Percentiles rank a stretch among this genome's conserved stretches.
phyloP scores from a whole-genome alignment of 129 eudicot genomes.

The Glebionis coronaria region DNA sequence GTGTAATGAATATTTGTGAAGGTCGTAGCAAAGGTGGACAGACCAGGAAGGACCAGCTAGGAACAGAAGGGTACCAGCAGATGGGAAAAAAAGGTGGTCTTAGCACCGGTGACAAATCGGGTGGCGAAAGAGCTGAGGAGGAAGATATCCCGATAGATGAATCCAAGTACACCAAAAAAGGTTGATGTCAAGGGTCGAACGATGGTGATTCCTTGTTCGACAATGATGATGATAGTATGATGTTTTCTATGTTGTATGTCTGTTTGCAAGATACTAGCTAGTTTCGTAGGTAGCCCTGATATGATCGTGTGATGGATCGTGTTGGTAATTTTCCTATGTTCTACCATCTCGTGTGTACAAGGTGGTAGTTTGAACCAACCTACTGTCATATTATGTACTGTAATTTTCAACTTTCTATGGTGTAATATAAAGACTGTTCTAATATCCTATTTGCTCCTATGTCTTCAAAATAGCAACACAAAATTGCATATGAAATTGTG shows the following conservation, averaged over 20 bases:
- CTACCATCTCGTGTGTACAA: no score
- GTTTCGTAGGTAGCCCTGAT: no score
- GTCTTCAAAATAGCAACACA: not conserved
- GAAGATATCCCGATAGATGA: slow-evolving; percentile 31
- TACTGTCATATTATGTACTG: not conserved
- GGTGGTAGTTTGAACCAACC: not conserved
- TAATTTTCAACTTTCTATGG: no score
- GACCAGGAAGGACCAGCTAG: slow-evolving; percentile 41
- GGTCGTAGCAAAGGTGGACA: slow-evolving; percentile 41
- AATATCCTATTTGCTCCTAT: no score
- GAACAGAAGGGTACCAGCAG: slow-evolving; percentile 44
- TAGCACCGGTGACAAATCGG: slow-evolving; percentile 31
- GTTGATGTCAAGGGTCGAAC: no score
- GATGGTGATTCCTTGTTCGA: no score
- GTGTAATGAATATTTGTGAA: not conserved
- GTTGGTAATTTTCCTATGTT: no score
- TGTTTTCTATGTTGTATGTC: no score
- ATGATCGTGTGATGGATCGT: no score
- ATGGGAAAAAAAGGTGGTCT: slow-evolving; percentile 49
- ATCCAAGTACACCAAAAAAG: slow-evolving; percentile 28
- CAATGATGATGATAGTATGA: no score
- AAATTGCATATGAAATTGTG: not conserved
- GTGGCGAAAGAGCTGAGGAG: slow-evolving; percentile 30
- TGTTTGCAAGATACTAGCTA: no score
- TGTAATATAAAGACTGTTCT: no score